Percentiles rank a stretch among this genome's conserved stretches.
phyloP scores from a whole-genome alignment of 805 yeast genomes.

The Yarrowia sp. region DNA sequence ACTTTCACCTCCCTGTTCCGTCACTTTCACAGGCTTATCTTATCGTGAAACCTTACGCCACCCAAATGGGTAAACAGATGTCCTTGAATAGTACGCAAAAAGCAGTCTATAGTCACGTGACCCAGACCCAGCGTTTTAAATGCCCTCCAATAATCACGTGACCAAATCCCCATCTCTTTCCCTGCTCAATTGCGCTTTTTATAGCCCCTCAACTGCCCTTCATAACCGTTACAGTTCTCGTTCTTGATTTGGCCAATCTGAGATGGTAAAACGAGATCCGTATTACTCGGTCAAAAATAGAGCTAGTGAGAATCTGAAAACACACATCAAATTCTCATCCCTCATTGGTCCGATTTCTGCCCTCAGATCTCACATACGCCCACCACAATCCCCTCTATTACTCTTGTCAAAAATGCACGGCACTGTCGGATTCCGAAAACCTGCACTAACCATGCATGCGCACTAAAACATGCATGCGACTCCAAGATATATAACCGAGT shows the following conservation, averaged over 20 bases:
- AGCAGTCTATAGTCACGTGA: not conserved
- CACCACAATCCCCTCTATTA: no score
- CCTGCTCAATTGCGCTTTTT: no score
- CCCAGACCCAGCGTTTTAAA: not conserved
- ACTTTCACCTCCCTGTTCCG: no score
- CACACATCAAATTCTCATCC: not conserved
- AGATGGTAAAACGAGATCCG: no score
- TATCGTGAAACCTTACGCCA: constrained; percentile 25
- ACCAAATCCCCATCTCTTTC: no score
- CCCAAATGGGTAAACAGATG: not conserved
- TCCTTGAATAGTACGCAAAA: no score
- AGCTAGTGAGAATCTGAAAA: not conserved
- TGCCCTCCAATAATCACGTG: no score
- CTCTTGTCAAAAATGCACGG: not conserved
- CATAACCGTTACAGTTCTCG: no score
- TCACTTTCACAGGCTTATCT: constrained; percentile 16
- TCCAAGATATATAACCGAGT: not conserved
- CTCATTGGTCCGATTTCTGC: not conserved
- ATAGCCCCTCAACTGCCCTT: no score
- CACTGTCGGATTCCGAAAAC: constrained; percentile 18
- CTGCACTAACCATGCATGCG: not conserved
- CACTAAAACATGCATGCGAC: constrained; percentile 9
- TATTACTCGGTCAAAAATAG: no score
- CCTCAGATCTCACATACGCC: no score
- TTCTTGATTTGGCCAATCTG: no score